phyloP scores from a whole-genome alignment of 139 green algal species.

The Chlorella sp. region DNA sequence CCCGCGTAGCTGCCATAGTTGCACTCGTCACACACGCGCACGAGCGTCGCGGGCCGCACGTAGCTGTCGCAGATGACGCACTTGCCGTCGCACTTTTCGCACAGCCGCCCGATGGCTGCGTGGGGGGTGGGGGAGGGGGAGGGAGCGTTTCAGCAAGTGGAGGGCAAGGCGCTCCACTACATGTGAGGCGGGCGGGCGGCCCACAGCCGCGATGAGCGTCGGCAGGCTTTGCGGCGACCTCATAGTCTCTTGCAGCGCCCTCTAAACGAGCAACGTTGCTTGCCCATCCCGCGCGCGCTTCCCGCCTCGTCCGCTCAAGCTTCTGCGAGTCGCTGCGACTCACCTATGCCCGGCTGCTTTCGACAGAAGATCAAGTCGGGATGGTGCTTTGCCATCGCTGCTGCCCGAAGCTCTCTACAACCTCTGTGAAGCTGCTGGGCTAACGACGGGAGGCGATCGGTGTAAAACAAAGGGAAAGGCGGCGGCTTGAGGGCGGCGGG shows the following conservation, averaged over 20 bases:
- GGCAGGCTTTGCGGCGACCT: too few species aligned
- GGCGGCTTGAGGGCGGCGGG: too few species aligned
- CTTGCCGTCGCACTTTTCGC: slow-evolving; percentile 97
- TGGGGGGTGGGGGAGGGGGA: not conserved
- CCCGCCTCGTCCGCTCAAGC: too few species aligned
- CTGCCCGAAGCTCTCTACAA: too few species aligned
- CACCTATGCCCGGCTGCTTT: slow-evolving; percentile 97
- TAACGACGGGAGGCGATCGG: too few species aligned
- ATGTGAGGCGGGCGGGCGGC: not conserved
- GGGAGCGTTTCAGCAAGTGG: not conserved
- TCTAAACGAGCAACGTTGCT: not conserved
- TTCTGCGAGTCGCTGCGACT: not conserved
- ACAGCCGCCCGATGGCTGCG: slow-evolving; percentile 88
- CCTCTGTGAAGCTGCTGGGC: too few species aligned
- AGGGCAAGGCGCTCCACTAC: not conserved
- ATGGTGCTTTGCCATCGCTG: slow-evolving; percentile 88
- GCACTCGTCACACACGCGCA: slow-evolving; percentile 98
- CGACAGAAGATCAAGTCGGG: slow-evolving; percentile 98
- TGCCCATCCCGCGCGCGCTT: not conserved
- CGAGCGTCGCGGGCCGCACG: slow-evolving; percentile 94
- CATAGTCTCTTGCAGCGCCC: too few species aligned
- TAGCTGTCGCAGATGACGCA: slow-evolving; percentile 98
- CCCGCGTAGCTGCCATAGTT: slow-evolving; percentile 96
- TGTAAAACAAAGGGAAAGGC: too few species aligned
- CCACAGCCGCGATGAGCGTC: too few species aligned